A percentile compares a stretch with the other conserved stretches of the same genome.
These are phyloP conservation scores for Pestalotiopsis sp. DNA, from an alignment of 2,329 filamentous ascomycete genomes.

Conservation along the genomic window DNA sequence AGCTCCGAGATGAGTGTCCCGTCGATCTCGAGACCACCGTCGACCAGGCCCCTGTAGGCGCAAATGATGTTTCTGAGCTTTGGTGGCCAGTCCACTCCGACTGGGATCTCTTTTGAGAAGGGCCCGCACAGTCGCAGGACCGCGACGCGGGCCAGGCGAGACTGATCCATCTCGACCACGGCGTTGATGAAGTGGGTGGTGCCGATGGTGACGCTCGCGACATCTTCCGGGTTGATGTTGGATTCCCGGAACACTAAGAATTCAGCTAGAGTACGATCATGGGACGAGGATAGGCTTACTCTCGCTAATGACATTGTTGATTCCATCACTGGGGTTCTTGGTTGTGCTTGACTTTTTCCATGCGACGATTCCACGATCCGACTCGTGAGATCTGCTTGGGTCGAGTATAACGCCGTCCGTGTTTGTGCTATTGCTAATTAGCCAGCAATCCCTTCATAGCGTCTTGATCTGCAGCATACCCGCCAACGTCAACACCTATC, in stretches of 20 bases:
- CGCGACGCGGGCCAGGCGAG: slow-evolving; percentile 48
- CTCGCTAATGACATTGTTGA: slow-evolving; percentile 20
- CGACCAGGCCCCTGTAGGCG: slow-evolving; percentile 43
- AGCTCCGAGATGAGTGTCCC: slow-evolving; percentile 44
- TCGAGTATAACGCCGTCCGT: slow-evolving; percentile 24
- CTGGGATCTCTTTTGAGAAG: slow-evolving; percentile 49
- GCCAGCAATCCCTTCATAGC: background rate
- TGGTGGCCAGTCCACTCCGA: slow-evolving; percentile 52
- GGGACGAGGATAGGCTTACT: background rate
- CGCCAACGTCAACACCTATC: slow-evolving; percentile 23
- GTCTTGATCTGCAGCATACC: slow-evolving; percentile 11
- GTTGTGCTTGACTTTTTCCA: slow-evolving; percentile 24
- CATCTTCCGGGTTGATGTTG: slow-evolving; percentile 26
- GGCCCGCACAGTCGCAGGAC: slow-evolving; percentile 53
- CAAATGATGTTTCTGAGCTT: slow-evolving; percentile 46
- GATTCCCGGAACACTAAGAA: slow-evolving; percentile 21
- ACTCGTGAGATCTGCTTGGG: slow-evolving; percentile 15
- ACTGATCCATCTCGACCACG: slow-evolving; percentile 51
- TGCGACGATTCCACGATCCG: slow-evolving; percentile 4
- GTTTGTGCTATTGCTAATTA: slow-evolving; percentile 19
- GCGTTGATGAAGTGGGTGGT: slow-evolving; percentile 61
- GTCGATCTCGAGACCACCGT: slow-evolving; percentile 53
- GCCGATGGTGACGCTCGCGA: slow-evolving; percentile 51
- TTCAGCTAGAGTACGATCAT: background rate
- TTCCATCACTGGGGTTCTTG: slow-evolving; percentile 21